Percentiles rank a stretch among this genome's conserved stretches.
Conservation (phyloP, 148 eudicot genomes). For the Silene conica region DNA sequence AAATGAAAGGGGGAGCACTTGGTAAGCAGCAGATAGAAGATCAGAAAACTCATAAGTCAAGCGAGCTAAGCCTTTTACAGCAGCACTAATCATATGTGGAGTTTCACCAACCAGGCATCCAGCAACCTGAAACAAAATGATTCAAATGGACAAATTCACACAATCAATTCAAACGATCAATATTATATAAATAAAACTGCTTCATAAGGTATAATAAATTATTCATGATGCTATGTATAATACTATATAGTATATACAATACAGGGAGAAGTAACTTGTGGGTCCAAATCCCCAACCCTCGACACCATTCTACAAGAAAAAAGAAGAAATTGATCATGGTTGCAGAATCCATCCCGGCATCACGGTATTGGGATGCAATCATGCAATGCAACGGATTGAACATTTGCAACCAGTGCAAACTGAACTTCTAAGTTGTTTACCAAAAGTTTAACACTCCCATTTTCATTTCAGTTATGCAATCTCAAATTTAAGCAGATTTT, state of each 20-base stretch:
- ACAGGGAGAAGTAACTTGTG: not conserved
- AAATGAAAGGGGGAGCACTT: slow-evolving; percentile 70
- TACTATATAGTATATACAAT: not conserved
- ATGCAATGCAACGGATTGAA: not conserved
- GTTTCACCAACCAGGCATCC: slow-evolving; percentile 82
- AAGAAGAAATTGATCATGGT: not conserved
- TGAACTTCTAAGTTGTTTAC: too few relatives aligned
- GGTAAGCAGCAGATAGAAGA: slow-evolving; percentile 69
- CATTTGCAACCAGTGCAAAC: too few relatives aligned
- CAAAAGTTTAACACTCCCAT: too few relatives aligned
- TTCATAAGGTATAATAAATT: not conserved
- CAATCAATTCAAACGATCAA: not conserved
- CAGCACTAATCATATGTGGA: slow-evolving; percentile 96
- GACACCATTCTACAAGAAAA: not conserved
- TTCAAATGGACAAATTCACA: slow-evolving; percentile 2
- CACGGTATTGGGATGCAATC: not conserved
- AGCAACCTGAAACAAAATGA: slow-evolving; percentile 51
- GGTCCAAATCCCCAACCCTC: not conserved
- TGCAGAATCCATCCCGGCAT: not conserved
- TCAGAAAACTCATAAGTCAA: slow-evolving; percentile 93
- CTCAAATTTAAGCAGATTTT: too few relatives aligned
- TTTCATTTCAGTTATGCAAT: too few relatives aligned
- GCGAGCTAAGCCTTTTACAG: slow-evolving; percentile 95
- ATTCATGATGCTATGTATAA: not conserved
- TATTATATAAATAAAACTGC: not conserved